Base-by-base conservation (phyloP, 305 asterid species). In the Plantago rigida region DNA sequence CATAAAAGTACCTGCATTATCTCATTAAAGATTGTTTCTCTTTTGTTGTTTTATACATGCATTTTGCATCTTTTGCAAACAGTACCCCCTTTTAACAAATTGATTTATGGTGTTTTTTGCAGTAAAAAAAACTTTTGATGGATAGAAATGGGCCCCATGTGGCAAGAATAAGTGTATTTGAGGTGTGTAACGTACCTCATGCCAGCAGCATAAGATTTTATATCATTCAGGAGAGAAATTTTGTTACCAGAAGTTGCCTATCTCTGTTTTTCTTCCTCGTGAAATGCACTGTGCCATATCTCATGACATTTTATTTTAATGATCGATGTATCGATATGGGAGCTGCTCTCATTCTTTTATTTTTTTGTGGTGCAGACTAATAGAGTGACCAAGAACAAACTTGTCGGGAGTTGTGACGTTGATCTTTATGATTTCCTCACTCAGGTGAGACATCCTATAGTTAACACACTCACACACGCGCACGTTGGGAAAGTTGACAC, bases 71-170 rank as follows among this genome's bases (percentile, higher is more conserved):
- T 17, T 6, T 34, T 3, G 7, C 41, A 4, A 6, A 1, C 7
- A 4, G 11, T 50, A 12, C 60, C 47, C 59, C 53, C 61, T 59
- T 15, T 56, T 62, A 45, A 29, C 55, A 26, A 31, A 58, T 29
- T 64, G 66, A 52, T 69, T 34, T 31, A 69, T 28, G 57, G 53
- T 26, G 56, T 64, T 44, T 46, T 68, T 29, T 70, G 45, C 91
- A 91, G 97, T 96, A 77, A 82, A 88, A 82, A 68, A 92, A 83
- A 79, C 87, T 92, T 76, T 89, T 92, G 54, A 65, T 92, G 84
- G 99, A 92, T 60, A 86, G 63, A 72, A 77, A 81, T 41, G 99
- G 95, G 69, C 91, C 99, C 42, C 95, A 78, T 77, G 74, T 79
- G 75, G 96, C 91, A 13, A 80, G 96, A 72, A 75, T 92, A 74